Conservation (phyloP, 257 asterid genomes). For the Ballota nigra region DNA sequence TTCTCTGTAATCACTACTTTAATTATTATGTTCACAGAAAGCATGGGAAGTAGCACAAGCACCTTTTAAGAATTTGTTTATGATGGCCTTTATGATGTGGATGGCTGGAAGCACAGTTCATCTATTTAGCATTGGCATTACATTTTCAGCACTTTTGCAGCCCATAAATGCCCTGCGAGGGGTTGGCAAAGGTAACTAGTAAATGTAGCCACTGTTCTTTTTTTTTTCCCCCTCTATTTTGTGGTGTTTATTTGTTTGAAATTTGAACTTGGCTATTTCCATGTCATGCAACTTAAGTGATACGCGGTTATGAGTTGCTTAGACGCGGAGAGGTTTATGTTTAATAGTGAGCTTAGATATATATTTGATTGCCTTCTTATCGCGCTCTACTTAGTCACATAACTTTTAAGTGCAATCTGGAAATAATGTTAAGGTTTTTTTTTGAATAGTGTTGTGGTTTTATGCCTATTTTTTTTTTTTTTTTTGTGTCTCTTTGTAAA, state of each 20-base stretch:
- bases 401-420: not conserved
- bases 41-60: constrained; percentile 88
- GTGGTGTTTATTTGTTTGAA: not conserved
- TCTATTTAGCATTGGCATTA: constrained; percentile 71
- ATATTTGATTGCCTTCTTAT: not conserved
- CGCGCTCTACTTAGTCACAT: not conserved
- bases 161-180: constrained; percentile 74
- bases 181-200: constrained; percentile 55
- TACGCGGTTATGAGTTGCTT: not conserved
- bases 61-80: constrained; percentile 61
- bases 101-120: constrained; percentile 85
- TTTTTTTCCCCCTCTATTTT: not conserved
- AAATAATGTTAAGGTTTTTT: too few relatives aligned
- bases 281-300: not conserved
- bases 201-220: not conserved
- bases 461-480: not conserved
- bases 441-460: not conserved
- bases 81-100: constrained; percentile 90
- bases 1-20: not conserved
- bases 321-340: not conserved
- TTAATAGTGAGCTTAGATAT: not conserved
- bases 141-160: constrained; percentile 76
- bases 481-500: not conserved
- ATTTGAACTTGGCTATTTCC: not conserved
- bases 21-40: constrained; percentile 42